phyloP scores from a whole-genome alignment of 179 eudicot species.

The Spinacia oleracea region DNA sequence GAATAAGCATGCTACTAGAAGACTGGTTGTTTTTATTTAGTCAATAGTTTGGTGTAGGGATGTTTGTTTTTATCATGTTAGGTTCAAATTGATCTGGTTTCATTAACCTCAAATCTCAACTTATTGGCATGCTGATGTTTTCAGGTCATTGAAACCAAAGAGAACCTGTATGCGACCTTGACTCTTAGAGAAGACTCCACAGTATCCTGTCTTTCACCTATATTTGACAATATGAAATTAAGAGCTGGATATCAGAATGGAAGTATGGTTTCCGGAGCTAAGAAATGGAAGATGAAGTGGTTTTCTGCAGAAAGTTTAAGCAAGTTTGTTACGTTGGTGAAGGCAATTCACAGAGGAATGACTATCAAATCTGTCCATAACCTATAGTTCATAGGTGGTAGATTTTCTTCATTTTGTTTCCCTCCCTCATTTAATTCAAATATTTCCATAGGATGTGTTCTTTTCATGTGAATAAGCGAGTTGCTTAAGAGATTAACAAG shows the following conservation, averaged over 20 bases:
- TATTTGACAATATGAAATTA: constrained; percentile 20
- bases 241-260: constrained; percentile 11
- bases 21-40: no score
- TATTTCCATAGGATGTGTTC: not conserved
- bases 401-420: not conserved
- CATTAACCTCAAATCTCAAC: not conserved
- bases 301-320: constrained; percentile 41
- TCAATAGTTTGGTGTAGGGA: not conserved
- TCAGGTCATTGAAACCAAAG: constrained; percentile 54
- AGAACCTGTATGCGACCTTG: constrained; percentile 40
- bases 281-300: constrained; percentile 59
- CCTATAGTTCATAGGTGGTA: constrained; percentile 21
- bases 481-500: no score
- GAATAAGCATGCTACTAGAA: no score
- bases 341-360: constrained; percentile 47
- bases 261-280: constrained; percentile 20
- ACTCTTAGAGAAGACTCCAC: constrained; percentile 23
- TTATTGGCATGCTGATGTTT: constrained; percentile 7
- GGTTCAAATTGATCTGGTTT: not conserved
- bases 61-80: not conserved
- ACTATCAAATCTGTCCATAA: constrained; percentile 37
- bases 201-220: constrained; percentile 25
- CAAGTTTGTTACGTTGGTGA: constrained; percentile 48
- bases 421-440: not conserved
- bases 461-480: no score